A percentile compares a stretch with the other conserved stretches of the same genome.
These are phyloP conservation scores for Crithidia sp. DNA, from an alignment of 208 protist species.

Conservation along the genomic window DNA sequence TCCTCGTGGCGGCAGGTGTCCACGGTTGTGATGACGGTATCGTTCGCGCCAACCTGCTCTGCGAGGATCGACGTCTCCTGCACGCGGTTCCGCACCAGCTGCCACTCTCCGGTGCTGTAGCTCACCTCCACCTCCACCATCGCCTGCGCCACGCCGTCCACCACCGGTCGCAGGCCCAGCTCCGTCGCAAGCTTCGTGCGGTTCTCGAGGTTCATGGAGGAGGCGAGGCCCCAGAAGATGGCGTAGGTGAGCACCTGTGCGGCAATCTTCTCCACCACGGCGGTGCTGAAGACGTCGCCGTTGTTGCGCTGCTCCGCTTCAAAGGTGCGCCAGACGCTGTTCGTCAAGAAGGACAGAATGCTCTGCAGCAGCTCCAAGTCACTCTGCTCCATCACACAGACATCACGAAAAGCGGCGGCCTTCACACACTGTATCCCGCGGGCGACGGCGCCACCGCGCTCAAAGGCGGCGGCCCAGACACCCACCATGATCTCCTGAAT, in stretches of 20 bases:
- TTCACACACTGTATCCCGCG: conserved; percentile 75
- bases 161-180: conserved; percentile 46
- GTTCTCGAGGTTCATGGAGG: conserved; percentile 62
- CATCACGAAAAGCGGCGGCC: conserved; percentile 56
- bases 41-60: conserved; percentile 91
- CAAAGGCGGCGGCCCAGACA: conserved; percentile 86
- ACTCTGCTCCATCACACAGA: conserved; percentile 95
- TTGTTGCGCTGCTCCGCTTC: conserved; percentile 88
- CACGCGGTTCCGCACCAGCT: conserved; percentile 72
- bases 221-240: conserved; percentile 96
- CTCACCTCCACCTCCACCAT: conserved; percentile 90
- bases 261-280: conserved; percentile 27
- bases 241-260: conserved; percentile 84
- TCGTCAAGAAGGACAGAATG: conserved; percentile 93
- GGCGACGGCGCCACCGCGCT: conserved; percentile 76
- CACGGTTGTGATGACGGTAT: conserved; percentile 98
- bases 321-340: conserved; percentile 88
- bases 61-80: conserved; percentile 86
- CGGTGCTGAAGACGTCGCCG: conserved; percentile 22
- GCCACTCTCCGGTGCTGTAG: conserved; percentile 83
- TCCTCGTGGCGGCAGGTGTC: conserved; percentile 98
- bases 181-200: conserved; percentile 66
- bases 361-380: conserved; percentile 89
- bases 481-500: conserved; percentile 89
- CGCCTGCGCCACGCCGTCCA: conserved; percentile 37